Evolutionary conservation across 176 grass and related monocot genomes (phyloP).

Genomic region (Panicum miliaceum): DNA sequence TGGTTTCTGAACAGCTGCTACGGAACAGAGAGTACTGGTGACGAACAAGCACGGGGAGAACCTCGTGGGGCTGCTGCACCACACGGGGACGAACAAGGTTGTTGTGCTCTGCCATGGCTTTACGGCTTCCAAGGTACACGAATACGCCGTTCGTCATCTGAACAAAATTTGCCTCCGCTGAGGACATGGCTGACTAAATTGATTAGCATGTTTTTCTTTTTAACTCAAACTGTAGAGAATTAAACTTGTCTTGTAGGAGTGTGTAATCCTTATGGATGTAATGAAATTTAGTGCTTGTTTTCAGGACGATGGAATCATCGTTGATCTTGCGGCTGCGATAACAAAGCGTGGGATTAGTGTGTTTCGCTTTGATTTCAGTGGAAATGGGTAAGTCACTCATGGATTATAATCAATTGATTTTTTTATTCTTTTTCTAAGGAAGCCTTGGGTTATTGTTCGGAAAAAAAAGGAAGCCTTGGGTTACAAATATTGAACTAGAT

Average conservation of each 20-base stretch:
- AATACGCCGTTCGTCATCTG: neutral
- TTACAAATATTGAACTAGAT: neutral
- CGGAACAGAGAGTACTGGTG: constrained; percentile 56
- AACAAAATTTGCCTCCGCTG: neutral
- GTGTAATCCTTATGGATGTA: neutral
- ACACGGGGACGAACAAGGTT: constrained; percentile 66
- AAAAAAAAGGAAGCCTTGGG: neutral
- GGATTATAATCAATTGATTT: neutral
- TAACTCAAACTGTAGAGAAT: neutral
- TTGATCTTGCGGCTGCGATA: constrained; percentile 66
- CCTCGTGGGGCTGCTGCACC: constrained; percentile 69
- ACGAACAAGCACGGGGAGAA: constrained; percentile 79
- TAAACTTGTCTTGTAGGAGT: neutral
- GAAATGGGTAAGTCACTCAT: constrained; percentile 76
- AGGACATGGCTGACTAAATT: neutral
- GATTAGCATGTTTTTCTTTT: neutral
- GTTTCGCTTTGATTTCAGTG: constrained; percentile 90
- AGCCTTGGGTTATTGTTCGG: neutral
- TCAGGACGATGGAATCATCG: constrained; percentile 63
- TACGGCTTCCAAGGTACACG: constrained; percentile 65
- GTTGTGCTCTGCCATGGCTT: constrained; percentile 90
- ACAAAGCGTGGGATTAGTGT: constrained; percentile 62
- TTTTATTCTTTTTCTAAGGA: neutral
- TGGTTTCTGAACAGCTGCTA: constrained; percentile 38
- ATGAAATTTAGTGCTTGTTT: constrained; percentile 21